These are phyloP conservation scores for Russula sp. DNA, from an alignment of 768 basidiomycete species.

Conservation along the genomic window DNA sequence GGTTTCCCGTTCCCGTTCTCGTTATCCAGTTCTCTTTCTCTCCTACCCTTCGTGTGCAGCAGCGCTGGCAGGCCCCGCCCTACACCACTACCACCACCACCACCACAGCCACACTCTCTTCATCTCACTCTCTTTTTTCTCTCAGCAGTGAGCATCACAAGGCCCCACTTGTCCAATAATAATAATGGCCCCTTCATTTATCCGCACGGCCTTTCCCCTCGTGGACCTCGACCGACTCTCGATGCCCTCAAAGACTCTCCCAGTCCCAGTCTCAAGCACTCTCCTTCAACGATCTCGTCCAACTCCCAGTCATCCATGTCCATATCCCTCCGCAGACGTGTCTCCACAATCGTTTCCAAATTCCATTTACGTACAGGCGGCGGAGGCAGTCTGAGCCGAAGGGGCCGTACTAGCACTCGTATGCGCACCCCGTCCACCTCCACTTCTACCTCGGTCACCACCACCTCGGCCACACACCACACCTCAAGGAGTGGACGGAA, in stretches of 20 bases:
- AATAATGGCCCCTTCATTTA: constrained; percentile 7
- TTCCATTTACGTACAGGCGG: background rate
- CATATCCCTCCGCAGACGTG: constrained; percentile 2
- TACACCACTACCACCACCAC: background rate
- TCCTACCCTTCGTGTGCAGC: background rate
- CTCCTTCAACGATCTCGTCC: constrained; percentile 19
- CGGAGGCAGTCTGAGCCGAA: background rate
- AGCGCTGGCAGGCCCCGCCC: background rate
- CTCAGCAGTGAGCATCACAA: background rate
- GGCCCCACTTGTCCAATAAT: too few species aligned
- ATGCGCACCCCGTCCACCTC: background rate
- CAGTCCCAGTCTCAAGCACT: constrained; percentile 16
- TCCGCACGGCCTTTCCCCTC: background rate
- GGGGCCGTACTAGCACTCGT: background rate
- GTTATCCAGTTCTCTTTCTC: too few species aligned
- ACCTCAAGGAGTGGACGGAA: too few species aligned
- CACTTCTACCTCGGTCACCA: background rate
- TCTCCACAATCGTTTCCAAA: constrained; percentile 8
- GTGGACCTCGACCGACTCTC: background rate
- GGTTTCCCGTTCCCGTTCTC: too few species aligned
- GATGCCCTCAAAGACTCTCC: background rate
- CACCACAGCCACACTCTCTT: too few species aligned
- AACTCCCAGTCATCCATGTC: constrained; percentile 14
- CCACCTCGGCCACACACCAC: constrained; percentile 4
- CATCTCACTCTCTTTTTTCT: background rate